Evolutionary conservation across 805 yeast species (phyloP), one percentile per base, ranked within the genome.

Genomic region (Monosporozyma siamensis): DNA sequence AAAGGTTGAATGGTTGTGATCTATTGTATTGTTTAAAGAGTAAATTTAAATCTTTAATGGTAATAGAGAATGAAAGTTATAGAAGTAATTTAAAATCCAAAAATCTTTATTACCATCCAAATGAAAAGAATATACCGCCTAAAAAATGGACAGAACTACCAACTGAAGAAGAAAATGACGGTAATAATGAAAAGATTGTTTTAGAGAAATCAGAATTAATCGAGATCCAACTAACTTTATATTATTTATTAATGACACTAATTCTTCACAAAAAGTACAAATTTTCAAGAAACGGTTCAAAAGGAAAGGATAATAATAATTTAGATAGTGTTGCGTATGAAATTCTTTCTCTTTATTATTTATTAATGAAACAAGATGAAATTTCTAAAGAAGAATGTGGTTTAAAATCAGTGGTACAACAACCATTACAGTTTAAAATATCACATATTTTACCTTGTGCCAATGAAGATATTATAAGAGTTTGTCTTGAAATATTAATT

Each of bases 201-300:
- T 38, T 58, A 20, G 53, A 52, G 21, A 50, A 48, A 24, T 47
- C 57, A 11, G 61, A 59, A 26, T 41, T 53, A 12, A 47, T 53
- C 18, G 63, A 58, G 32, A 51, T 58, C 24, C 60, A 58, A 34
- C 31, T 60, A 20, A 58, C 65, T 3, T 40, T 58, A 30, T 50
- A 48, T 37, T 60, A 58, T 38, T 44, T 60, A 18, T 44, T 54
- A 4, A 24, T 51, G 32, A 37, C 32, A 12, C n/a, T 37, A n/a
- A 14, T 37, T n/a, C 17, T 37, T 14, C 12, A 37, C 9, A 17
- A 26, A 27, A 25, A 27, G 17, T 9, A 20, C 15, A 25, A 38
- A 20, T 18, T 34, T 14, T 11, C n/a, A 17, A 34, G 15, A 29
- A 15, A 40, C 9, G 17, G 22, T 20, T 34, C 48, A 20, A 41